Conservation (phyloP, 2,329 filamentous ascomycete genomes). For the Xylariomycetidae sp. region DNA sequence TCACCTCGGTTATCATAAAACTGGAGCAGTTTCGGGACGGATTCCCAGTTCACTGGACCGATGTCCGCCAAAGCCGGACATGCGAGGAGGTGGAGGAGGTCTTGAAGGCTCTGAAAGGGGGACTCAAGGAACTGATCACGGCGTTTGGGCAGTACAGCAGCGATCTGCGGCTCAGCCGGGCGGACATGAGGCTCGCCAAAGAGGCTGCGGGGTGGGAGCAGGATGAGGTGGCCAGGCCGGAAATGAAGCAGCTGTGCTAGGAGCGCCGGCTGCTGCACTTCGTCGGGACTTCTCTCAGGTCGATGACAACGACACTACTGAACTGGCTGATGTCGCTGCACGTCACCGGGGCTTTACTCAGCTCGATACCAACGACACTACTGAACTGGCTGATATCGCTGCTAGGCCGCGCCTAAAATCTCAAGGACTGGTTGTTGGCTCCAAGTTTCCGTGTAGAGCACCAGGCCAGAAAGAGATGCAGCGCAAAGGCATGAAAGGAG, state of each 20-base stretch:
- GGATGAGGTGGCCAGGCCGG: constrained; percentile 7
- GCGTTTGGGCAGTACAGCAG: constrained; percentile 70
- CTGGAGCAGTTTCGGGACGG: constrained; percentile 60
- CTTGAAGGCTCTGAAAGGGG: constrained; percentile 55
- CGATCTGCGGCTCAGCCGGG: constrained; percentile 62
- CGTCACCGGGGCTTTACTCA: too few species aligned
- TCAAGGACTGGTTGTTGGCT: too few species aligned
- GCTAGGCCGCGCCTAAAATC: too few species aligned
- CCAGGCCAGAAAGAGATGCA: too few species aligned
- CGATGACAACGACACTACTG: too few species aligned
- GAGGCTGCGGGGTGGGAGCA: constrained; percentile 45
- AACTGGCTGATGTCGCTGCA: too few species aligned
- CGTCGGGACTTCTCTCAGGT: too few species aligned
- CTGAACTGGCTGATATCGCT: too few species aligned
- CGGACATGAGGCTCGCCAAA: constrained; percentile 68
- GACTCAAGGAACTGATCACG: constrained; percentile 58
- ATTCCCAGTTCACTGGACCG: constrained; percentile 71
- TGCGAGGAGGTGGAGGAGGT: constrained; percentile 67
- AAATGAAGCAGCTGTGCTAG: constrained; percentile 29
- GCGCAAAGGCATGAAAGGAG: too few species aligned
- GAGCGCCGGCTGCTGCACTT: constrained; percentile 8
- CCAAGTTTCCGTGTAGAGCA: too few species aligned
- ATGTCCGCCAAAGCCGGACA: constrained; percentile 52
- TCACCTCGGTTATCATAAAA: constrained; percentile 62
- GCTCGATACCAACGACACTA: too few species aligned